phyloP scores from a whole-genome alignment of 805 yeast genomes.

The Teunomyces barrocoloradensis region DNA sequence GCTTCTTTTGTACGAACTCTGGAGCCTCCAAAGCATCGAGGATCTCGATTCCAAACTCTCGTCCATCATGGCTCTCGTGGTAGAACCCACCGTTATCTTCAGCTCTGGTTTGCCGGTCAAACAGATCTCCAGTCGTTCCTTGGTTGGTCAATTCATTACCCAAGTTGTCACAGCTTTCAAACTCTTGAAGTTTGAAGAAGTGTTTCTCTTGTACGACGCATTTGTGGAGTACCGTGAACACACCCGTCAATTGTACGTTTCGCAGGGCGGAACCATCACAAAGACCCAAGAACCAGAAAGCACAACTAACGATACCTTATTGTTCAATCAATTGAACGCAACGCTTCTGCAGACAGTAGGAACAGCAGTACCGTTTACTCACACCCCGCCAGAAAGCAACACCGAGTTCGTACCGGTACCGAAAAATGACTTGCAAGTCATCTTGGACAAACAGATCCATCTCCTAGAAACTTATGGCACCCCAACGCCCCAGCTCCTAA shows the following conservation, averaged over 20 bases:
- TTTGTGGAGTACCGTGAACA: slow-evolving; percentile 34
- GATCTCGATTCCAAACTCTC: slow-evolving; percentile 37
- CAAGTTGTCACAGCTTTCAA: slow-evolving; percentile 39
- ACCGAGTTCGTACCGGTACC: slow-evolving; percentile 39
- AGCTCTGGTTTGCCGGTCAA: neutral
- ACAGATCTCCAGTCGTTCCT: slow-evolving; percentile 21
- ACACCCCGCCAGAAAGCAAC: neutral
- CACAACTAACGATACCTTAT: neutral
- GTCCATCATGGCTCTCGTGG: slow-evolving; percentile 9
- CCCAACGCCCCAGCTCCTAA: slow-evolving; percentile 45
- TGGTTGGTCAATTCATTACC: slow-evolving; percentile 44
- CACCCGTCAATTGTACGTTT: slow-evolving; percentile 20
- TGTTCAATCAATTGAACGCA: slow-evolving; percentile 7
- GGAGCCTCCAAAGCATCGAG: slow-evolving; percentile 52
- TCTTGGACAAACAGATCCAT: slow-evolving; percentile 53
- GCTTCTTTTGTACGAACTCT: slow-evolving; percentile 22
- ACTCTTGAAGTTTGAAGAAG: slow-evolving; percentile 47
- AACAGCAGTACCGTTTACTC: neutral
- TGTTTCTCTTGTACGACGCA: slow-evolving; percentile 33
- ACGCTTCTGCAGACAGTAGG: neutral
- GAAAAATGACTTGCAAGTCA: slow-evolving; percentile 47
- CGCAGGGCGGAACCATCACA: slow-evolving; percentile 8
- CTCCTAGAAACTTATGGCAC: slow-evolving; percentile 52
- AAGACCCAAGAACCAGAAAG: neutral
- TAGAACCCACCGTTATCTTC: slow-evolving; percentile 11